Evolutionary conservation across 2,329 filamentous ascomycete genomes (phyloP), one percentile per base, ranked within the genome.

Genomic region (Raffaelea albimanens): DNA sequence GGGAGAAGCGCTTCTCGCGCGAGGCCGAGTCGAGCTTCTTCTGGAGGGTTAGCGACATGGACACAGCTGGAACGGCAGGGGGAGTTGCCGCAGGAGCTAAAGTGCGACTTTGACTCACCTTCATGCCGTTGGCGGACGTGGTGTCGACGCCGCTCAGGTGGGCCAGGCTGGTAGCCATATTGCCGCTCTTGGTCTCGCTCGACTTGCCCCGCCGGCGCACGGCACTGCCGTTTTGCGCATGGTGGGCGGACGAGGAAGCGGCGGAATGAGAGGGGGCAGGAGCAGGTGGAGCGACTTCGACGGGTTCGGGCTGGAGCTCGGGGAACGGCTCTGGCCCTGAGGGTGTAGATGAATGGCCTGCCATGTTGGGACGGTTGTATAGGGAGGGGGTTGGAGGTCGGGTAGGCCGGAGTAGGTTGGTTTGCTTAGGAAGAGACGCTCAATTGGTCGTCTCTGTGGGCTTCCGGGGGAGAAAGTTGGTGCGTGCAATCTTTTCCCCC

Each of bases 191-290:
- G 50, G 65, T 65, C 31, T 67, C 70, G 61, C 74, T 78, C 51
- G 74, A 77, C 67, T 78, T 78, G 53, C 76, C 70, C 54, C 73
- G 68, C 48, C 73, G 69, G 54, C 71, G 70, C 41, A 66, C 58
- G 43, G 58, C 52, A 23, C 53, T 54, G 25, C 48, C 52, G 13
- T 50, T 53, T 13, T 38, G 21, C 29, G 34, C 21, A 33, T 22
- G 31, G 36, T 20, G 18, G 29, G 47, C 14, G 22, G 52, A 57
- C 54, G 58, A 60, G 50, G 63, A 57, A 41, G 54, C 58, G 40
- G 66, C 64, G 57, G 68, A 34, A 16, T 9, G 10, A 34, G 9
- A 16, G 31, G 9, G 31, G 31, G 31, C 10, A 34, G 10, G 10
- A 16, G 31, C 16, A 9, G 31, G 16, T 16, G 34, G 5, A 10